These are phyloP conservation scores for Chytridium lagenaria DNA, from an alignment of 371 early-diverging fungal genomes.

Conservation along the genomic window DNA sequence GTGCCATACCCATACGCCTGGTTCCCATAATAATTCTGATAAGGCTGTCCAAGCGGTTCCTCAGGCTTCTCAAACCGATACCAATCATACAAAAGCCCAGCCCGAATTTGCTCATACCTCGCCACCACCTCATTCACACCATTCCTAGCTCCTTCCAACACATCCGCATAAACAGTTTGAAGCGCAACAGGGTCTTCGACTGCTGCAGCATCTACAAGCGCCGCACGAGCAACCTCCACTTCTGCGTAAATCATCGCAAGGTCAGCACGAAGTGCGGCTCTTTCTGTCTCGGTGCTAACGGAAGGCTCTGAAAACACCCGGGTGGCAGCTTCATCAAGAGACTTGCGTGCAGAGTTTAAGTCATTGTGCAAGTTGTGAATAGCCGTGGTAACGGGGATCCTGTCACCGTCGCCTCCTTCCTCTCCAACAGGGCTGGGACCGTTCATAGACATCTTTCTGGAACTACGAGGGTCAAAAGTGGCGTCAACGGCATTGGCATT, in stretches of 20 bases:
- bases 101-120: slow-evolving; percentile 3
- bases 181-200: neutral
- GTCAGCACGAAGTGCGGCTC: slow-evolving; percentile 39
- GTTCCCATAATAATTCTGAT: too few species aligned
- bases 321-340: slow-evolving; percentile 11
- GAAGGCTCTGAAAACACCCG: neutral
- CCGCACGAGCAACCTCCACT: slow-evolving; percentile 41
- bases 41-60: too few species aligned
- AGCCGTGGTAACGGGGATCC: slow-evolving; percentile 4
- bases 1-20: too few species aligned
- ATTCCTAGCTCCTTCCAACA: slow-evolving; percentile 1
- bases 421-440: neutral
- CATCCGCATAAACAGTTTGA: neutral
- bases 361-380: slow-evolving; percentile 15
- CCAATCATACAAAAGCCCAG: slow-evolving; percentile 18
- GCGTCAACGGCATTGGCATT: neutral
- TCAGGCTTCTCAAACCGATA: neutral
- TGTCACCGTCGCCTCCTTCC: neutral
- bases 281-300: slow-evolving; percentile 11
- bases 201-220: slow-evolving; percentile 28
- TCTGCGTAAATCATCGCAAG: slow-evolving; percentile 45
- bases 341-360: slow-evolving; percentile 8
- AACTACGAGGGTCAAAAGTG: neutral
- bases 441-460: neutral
- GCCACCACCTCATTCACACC: neutral